These are phyloP conservation scores for Candida yuanshanica DNA, from an alignment of 805 yeast species.

Conservation along the genomic window DNA sequence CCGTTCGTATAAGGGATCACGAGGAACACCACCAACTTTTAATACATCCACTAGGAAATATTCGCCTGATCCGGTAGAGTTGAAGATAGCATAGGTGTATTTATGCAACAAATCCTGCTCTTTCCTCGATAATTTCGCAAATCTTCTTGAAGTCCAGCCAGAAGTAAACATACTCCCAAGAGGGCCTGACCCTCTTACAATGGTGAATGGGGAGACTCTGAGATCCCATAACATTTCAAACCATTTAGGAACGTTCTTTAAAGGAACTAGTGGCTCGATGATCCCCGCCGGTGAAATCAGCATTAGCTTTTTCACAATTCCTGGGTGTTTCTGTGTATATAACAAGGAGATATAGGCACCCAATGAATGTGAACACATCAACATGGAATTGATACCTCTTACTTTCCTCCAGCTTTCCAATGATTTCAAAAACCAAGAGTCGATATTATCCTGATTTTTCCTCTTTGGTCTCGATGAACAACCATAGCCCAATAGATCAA, in stretches of 20 bases:
- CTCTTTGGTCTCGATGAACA: conserved; percentile 72
- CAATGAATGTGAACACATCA: conserved; percentile 81
- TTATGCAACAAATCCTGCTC: conserved; percentile 58
- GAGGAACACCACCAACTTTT: conserved; percentile 88
- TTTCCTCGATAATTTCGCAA: conserved; percentile 45
- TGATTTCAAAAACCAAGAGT: conserved; percentile 44
- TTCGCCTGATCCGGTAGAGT: conserved; percentile 87
- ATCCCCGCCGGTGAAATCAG: conserved; percentile 91
- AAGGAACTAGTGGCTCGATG: conserved; percentile 37
- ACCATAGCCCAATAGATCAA: conserved; percentile 89
- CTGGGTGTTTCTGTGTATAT: conserved; percentile 58
- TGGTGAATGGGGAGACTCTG: conserved; percentile 77
- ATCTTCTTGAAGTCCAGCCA: conserved; percentile 85
- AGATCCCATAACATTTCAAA: conserved; percentile 79
- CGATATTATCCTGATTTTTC: conserved; percentile 26
- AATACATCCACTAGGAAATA: conserved; percentile 78
- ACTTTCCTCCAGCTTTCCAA: conserved; percentile 55
- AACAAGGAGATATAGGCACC: conserved; percentile 81
- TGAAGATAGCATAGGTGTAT: conserved; percentile 81
- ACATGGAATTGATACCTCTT: conserved; percentile 42
- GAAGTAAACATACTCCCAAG: conserved; percentile 81
- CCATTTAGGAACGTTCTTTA: conserved; percentile 62
- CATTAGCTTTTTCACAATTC: conserved; percentile 59
- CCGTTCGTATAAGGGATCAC: conserved; percentile 55
- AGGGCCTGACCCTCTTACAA: conserved; percentile 74